A percentile compares a stretch with the other conserved stretches of the same genome.
phyloP scores from a whole-genome alignment of 495 filamentous ascomycete genomes.

The Oidiodendron maius region DNA sequence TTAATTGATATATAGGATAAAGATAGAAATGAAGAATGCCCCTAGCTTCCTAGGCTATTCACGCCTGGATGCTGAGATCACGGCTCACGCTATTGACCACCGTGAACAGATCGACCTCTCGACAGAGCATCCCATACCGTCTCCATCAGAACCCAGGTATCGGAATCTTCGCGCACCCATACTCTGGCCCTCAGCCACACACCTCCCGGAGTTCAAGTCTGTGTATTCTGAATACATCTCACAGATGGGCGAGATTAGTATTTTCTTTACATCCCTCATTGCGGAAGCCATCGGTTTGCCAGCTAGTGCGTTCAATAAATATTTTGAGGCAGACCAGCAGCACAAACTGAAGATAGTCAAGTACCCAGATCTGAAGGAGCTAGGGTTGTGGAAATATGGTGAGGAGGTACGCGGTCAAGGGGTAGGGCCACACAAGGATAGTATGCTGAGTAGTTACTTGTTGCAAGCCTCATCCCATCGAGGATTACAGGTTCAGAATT shows the following conservation, averaged over 20 bases:
- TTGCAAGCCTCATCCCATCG: constrained; percentile 76
- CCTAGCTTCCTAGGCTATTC: constrained; percentile 59
- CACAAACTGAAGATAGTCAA: constrained; percentile 93
- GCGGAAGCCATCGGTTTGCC: constrained; percentile 81
- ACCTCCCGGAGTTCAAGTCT: constrained; percentile 66
- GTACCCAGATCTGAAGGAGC: constrained; percentile 59
- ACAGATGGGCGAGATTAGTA: constrained; percentile 62
- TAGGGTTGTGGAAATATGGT: constrained; percentile 39
- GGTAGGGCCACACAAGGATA: constrained; percentile 92
- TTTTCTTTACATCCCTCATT: constrained; percentile 75
- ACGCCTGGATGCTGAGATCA: constrained; percentile 56
- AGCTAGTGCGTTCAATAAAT: constrained; percentile 65
- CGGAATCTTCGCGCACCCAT: constrained; percentile 79
- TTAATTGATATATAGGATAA: constrained; percentile 39
- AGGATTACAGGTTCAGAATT: constrained; percentile 88
- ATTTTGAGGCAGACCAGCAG: constrained; percentile 77
- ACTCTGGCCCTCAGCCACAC: constrained; percentile 72
- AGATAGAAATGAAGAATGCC: constrained; percentile 86
- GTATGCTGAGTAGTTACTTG: constrained; percentile 80
- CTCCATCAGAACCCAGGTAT: constrained; percentile 60
- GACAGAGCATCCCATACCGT: constrained; percentile 64
- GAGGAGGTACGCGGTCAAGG: constrained; percentile 51
- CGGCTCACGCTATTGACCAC: constrained; percentile 54
- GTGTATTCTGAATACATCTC: constrained; percentile 70
- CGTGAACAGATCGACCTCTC: constrained; percentile 91